A percentile compares a stretch with the other conserved stretches of the same genome.
These are phyloP conservation scores for Boletus barrowsii DNA, from an alignment of 768 basidiomycete genomes.

Conservation along the genomic window DNA sequence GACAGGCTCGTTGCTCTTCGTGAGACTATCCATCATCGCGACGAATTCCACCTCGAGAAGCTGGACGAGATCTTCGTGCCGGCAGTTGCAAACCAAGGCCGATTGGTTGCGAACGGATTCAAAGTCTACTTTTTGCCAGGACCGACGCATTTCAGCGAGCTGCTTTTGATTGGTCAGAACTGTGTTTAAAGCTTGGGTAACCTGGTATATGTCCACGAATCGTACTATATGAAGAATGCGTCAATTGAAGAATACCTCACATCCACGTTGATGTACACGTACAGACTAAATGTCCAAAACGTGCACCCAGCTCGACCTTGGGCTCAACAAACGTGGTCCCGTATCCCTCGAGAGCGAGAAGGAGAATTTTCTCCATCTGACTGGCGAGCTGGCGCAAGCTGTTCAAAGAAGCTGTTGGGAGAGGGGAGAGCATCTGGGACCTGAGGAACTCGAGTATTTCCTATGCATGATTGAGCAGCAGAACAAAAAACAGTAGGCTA, in stretches of 20 bases:
- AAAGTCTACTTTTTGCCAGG: slow-evolving; percentile 87
- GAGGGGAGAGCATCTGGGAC: slow-evolving; percentile 78
- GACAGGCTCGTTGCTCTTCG: slow-evolving; percentile 76
- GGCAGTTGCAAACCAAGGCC: slow-evolving; percentile 90
- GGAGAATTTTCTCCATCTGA: slow-evolving; percentile 88
- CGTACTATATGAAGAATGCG: slow-evolving; percentile 52
- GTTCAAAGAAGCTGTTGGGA: slow-evolving; percentile 62
- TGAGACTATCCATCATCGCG: slow-evolving; percentile 64
- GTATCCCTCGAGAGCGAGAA: slow-evolving; percentile 77
- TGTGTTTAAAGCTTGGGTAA: slow-evolving; percentile 85
- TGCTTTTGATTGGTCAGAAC: slow-evolving; percentile 87
- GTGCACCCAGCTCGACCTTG: slow-evolving; percentile 86
- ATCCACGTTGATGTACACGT: slow-evolving; percentile 34
- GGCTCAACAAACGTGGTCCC: slow-evolving; percentile 89
- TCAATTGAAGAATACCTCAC: slow-evolving; percentile 1
- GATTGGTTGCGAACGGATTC: slow-evolving; percentile 90
- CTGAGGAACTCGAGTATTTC: slow-evolving; percentile 86
- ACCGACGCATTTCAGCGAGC: slow-evolving; percentile 78
- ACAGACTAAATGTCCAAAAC: slow-evolving; percentile 89
- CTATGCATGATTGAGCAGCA: slow-evolving; percentile 38
- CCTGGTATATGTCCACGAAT: slow-evolving; percentile 90
- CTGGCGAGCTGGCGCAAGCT: slow-evolving; percentile 79
- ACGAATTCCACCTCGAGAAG: slow-evolving; percentile 84
- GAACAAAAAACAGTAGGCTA: not conserved
- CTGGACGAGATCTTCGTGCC: slow-evolving; percentile 84